Evolutionary conservation across 306 rosid species (phyloP).

Genomic region (Aeschynomene evenia): DNA sequence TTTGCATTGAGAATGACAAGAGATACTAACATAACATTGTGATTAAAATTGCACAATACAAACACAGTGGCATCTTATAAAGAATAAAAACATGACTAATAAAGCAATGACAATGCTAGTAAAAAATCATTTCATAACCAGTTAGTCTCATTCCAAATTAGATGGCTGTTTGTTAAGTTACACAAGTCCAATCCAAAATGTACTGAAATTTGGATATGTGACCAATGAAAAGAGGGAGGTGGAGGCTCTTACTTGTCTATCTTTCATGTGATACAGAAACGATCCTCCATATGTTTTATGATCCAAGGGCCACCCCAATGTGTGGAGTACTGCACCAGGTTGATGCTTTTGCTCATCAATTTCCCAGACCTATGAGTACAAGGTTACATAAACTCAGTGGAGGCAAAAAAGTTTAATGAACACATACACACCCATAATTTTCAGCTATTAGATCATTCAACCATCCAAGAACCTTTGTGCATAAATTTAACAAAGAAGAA

Average conservation of each 20-base stretch:
- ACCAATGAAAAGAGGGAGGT: neutral
- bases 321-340: constrained; percentile 88
- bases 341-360: constrained; percentile 73
- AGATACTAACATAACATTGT: neutral
- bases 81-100: constrained; percentile 8
- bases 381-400: constrained; percentile 24
- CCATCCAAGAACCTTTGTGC: neutral
- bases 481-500: constrained; percentile 7
- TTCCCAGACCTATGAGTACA: constrained; percentile 80
- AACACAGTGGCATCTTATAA: neutral
- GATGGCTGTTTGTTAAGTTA: neutral
- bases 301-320: constrained; percentile 95
- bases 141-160: neutral
- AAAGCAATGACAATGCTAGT: neutral
- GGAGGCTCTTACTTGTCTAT: constrained; percentile 60
- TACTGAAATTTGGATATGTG: neutral
- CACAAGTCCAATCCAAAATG: constrained; percentile 3
- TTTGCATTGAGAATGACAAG: neutral
- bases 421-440: neutral
- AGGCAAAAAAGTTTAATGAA: constrained; percentile 3
- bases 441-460: neutral
- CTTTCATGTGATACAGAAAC: constrained; percentile 91
- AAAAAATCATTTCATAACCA: neutral
- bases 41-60: constrained; percentile 14
- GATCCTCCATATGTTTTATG: constrained; percentile 94